Conservation (phyloP, 2,329 filamentous ascomycete genomes). For the Pseudonectria foliicola region DNA sequence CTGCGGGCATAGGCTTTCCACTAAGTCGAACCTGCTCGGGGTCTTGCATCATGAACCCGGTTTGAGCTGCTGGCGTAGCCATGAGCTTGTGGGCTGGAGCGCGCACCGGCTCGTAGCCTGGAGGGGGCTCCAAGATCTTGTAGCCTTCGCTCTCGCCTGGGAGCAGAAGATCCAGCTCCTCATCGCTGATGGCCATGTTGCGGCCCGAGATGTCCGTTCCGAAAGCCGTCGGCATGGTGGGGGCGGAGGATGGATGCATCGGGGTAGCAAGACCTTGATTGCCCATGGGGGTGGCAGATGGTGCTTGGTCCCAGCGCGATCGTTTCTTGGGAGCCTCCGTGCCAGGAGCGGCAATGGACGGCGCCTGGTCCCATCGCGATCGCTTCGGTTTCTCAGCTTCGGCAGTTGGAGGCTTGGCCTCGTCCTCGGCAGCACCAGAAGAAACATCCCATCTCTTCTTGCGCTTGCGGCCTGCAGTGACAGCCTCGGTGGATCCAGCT, state of each 20-base stretch:
- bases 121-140: constrained; percentile 82
- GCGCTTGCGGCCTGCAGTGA: constrained; percentile 63
- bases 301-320: constrained; percentile 89
- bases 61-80: constrained; percentile 65
- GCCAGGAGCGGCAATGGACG: constrained; percentile 45
- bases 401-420: constrained; percentile 39
- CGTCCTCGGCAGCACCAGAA: constrained; percentile 47
- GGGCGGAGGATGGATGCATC: constrained; percentile 61
- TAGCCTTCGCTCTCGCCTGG: constrained; percentile 86
- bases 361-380: constrained; percentile 83
- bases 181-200: constrained; percentile 79
- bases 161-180: constrained; percentile 87
- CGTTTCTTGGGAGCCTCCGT: constrained; percentile 63
- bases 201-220: constrained; percentile 75
- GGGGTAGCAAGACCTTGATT: constrained; percentile 70
- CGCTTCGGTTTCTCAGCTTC: constrained; percentile 60
- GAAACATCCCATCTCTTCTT: constrained; percentile 93
- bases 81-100: constrained; percentile 69
- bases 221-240: constrained; percentile 53
- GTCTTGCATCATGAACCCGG: constrained; percentile 96
- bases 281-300: constrained; percentile 69
- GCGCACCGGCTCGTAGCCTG: constrained; percentile 81
- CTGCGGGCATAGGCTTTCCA: constrained; percentile 86
- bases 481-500: constrained; percentile 58
- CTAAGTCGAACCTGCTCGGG: constrained; percentile 75